A percentile compares a stretch with the other conserved stretches of the same genome.
phyloP scores from a whole-genome alignment of 352 stramenopile genomes.

The Phytophthora fragariae region DNA sequence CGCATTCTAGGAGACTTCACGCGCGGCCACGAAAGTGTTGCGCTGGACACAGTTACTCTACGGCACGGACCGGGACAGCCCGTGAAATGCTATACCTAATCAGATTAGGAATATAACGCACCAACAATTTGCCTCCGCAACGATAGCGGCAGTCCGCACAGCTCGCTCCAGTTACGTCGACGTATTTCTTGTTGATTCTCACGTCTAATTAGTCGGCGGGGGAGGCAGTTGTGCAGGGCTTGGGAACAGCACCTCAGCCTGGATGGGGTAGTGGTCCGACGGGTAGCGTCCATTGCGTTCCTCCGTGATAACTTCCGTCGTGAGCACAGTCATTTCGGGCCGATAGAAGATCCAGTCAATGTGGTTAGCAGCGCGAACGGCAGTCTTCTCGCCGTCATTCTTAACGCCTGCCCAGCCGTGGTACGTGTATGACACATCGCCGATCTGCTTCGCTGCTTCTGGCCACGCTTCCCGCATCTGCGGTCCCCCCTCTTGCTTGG shows the following conservation, averaged over 20 bases:
- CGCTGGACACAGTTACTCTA: slow-evolving; percentile 85
- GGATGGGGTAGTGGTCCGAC: slow-evolving; percentile 90
- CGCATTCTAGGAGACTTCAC: slow-evolving; percentile 93
- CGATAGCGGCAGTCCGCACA: slow-evolving; percentile 8
- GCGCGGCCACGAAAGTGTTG: slow-evolving; percentile 89
- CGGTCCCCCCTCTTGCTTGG: slow-evolving; percentile 60
- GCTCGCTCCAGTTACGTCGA: slow-evolving; percentile 23
- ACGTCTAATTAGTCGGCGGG: slow-evolving; percentile 32
- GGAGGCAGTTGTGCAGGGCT: slow-evolving; percentile 64
- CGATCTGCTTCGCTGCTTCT: slow-evolving; percentile 69
- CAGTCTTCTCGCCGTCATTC: slow-evolving; percentile 78
- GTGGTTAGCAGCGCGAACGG: slow-evolving; percentile 78
- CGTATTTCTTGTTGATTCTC: slow-evolving; percentile 31
- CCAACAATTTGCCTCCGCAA: slow-evolving; percentile 26
- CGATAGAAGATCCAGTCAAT: slow-evolving; percentile 92
- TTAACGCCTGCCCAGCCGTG: slow-evolving; percentile 88
- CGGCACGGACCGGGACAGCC: slow-evolving; percentile 58
- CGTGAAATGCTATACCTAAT: slow-evolving; percentile 42
- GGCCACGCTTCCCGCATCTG: slow-evolving; percentile 80
- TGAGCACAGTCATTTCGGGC: slow-evolving; percentile 76
- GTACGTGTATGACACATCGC: slow-evolving; percentile 87
- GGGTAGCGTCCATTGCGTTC: slow-evolving; percentile 81
- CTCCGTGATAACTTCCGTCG: slow-evolving; percentile 87
- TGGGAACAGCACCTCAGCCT: slow-evolving; percentile 81
- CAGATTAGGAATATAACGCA: slow-evolving; percentile 25